Percentiles rank a stretch among this genome's conserved stretches.
phyloP scores from a whole-genome alignment of 129 eudicot species.

The Artemisia argyi region DNA sequence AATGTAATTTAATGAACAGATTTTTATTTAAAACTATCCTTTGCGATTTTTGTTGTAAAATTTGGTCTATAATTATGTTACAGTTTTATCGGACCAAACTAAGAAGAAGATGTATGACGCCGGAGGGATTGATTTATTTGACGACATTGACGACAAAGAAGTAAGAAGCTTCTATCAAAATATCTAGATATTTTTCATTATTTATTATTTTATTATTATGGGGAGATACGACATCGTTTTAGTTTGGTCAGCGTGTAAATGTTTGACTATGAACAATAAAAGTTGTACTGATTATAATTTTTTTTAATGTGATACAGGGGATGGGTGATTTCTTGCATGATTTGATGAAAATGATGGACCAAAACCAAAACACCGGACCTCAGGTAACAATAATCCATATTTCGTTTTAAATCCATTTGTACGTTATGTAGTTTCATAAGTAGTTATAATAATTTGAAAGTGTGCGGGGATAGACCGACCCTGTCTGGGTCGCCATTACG shows the following conservation, averaged over 20 bases:
- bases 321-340: slow-evolving; percentile 89
- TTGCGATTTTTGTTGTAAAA: not conserved
- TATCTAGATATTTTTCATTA: slow-evolving; percentile 41
- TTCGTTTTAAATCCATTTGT: too few species aligned
- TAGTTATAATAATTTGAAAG: too few species aligned
- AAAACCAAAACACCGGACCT: slow-evolving; percentile 43
- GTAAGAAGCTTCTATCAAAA: slow-evolving; percentile 40
- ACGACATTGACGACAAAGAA: slow-evolving; percentile 67
- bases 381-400: slow-evolving; percentile 38
- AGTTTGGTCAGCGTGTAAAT: not conserved
- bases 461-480: too few species aligned
- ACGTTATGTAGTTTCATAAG: too few species aligned
- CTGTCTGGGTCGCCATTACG: too few species aligned
- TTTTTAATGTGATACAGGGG: slow-evolving; percentile 41
- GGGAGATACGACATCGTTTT: not conserved
- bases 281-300: slow-evolving; percentile 6
- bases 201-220: not conserved
- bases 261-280: not conserved
- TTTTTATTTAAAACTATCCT: not conserved
- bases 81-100: slow-evolving; percentile 76
- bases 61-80: not conserved
- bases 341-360: slow-evolving; percentile 71
- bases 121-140: slow-evolving; percentile 65
- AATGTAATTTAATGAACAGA: not conserved
- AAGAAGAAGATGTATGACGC: slow-evolving; percentile 88